phyloP scores from a whole-genome alignment of 2,329 filamentous ascomycete species.

The Aspergillus sp. region DNA sequence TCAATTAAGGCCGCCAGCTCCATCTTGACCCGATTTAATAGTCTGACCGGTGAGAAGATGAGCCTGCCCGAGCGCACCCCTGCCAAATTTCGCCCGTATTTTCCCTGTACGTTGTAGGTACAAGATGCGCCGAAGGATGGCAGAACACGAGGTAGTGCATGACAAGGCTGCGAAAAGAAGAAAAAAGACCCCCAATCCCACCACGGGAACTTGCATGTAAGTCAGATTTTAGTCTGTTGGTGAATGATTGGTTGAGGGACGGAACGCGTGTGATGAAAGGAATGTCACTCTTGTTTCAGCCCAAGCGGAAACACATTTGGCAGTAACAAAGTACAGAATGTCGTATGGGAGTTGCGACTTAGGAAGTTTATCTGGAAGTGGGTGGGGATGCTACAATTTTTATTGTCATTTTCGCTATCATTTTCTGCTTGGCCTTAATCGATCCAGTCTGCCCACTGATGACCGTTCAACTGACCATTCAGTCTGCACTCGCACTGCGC shows the following conservation, averaged over 20 bases:
- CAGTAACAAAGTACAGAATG: too few species aligned
- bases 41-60: too few species aligned
- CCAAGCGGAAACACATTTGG: not conserved
- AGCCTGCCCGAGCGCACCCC: too few species aligned
- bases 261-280: not conserved
- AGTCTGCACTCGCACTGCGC: slow-evolving; percentile 12
- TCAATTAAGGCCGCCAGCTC: too few species aligned
- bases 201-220: not conserved
- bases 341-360: too few species aligned
- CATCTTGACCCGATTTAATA: too few species aligned
- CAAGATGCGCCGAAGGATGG: too few species aligned
- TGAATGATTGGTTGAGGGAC: not conserved
- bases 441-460: not conserved
- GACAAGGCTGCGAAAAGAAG: not conserved
- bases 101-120: too few species aligned
- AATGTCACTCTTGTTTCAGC: not conserved
- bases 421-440: not conserved
- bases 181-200: not conserved
- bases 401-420: not conserved
- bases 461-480: slow-evolving; percentile 10
- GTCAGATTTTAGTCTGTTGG: slow-evolving; percentile 11
- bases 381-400: not conserved
- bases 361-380: not conserved
- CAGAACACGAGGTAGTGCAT: not conserved
- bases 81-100: too few species aligned